phyloP scores from a whole-genome alignment of 1,139 yeast species.

The Hanseniaspora gamundiae region DNA sequence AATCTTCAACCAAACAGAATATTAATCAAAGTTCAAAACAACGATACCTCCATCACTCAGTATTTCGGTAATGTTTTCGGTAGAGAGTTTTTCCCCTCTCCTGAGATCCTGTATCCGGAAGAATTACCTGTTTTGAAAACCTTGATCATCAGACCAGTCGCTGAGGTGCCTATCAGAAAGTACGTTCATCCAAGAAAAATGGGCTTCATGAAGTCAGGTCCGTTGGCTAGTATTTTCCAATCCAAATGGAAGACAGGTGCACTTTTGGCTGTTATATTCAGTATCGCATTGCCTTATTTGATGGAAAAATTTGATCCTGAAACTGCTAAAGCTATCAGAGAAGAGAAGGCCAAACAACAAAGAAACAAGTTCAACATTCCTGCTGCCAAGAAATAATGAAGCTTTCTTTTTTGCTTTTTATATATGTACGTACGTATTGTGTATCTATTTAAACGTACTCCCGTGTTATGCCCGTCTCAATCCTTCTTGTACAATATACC shows the following conservation, averaged over 20 bases:
- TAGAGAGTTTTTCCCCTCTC: constrained; percentile 24
- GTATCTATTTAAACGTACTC: too few species aligned
- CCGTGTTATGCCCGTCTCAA: too few species aligned
- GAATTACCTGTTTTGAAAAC: constrained; percentile 17
- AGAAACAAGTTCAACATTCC: constrained; percentile 15
- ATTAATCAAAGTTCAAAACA: constrained; percentile 16
- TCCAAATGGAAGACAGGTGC: constrained; percentile 27
- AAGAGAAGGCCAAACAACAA: constrained; percentile 20
- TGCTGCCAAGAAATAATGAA: not conserved
- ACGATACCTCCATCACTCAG: constrained; percentile 12
- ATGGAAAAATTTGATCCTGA: constrained; percentile 30
- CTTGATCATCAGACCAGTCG: constrained; percentile 17
- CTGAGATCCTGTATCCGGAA: constrained; percentile 22
- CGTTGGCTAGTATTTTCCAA: constrained; percentile 25
- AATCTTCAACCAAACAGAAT: constrained; percentile 24
- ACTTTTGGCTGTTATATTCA: constrained; percentile 13
- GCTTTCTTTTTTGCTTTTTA: too few species aligned
- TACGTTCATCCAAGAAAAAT: constrained; percentile 23
- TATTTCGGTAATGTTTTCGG: constrained; percentile 24
- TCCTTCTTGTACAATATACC: too few species aligned
- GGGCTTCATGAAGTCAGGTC: constrained; percentile 25
- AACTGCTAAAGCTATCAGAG: constrained; percentile 24
- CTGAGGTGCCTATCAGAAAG: constrained; percentile 22
- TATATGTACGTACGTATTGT: too few species aligned
- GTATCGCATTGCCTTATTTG: constrained; percentile 23